Evolutionary conservation across 2,329 filamentous ascomycete genomes (phyloP), one percentile per base, ranked within the genome.

Genomic region (Clonostachys rosea): DNA sequence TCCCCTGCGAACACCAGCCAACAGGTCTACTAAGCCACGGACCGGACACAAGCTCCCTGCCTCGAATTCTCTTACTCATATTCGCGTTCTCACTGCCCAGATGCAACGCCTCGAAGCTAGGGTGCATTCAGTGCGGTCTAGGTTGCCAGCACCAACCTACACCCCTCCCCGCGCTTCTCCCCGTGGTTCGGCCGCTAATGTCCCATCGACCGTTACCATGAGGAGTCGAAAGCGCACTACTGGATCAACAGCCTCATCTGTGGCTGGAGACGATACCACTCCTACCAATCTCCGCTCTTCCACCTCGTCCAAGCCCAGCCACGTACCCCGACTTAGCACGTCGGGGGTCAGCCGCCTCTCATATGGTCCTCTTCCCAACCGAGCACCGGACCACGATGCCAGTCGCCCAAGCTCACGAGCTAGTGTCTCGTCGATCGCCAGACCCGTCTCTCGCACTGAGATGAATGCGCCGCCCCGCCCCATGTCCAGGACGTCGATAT

Each of bases 21-120:
- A 75, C 45, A 61, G 66, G 33, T 57, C 76, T 2, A 74, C 81
- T 10, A 87, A 83, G n/a, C 69, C 82, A 42, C 72, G 79, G n/a
- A 67, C 70, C 11, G 59, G 69, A 18, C 68, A 78, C 56, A 75
- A 70, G 50, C 56, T 82, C 37, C 77, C 80, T 24, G 72, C 75
- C 46, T 84, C 76, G 51, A 82, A 74, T 52, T 97, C 94, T 3
- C 81, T 99, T 44, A 87, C 88, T 54, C 94, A 99, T 64, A 95
- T 99, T 59, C 89, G 92, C 53, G 87, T 86, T 33, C 83, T 99
- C 54, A 96, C 95, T 49, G 91, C 90, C 30, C 94, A 97, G 69
- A 96, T 97, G 91, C 90, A 96, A 67, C 89, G 90, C 55, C 84
- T 99, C 51, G 94, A 97, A 65, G 89, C 94, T 52, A 83, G 94